Evolutionary conservation across 2,329 filamentous ascomycete species (phyloP), one percentile per base, ranked within the genome.

Genomic region (Escovopsis weberi): DNA sequence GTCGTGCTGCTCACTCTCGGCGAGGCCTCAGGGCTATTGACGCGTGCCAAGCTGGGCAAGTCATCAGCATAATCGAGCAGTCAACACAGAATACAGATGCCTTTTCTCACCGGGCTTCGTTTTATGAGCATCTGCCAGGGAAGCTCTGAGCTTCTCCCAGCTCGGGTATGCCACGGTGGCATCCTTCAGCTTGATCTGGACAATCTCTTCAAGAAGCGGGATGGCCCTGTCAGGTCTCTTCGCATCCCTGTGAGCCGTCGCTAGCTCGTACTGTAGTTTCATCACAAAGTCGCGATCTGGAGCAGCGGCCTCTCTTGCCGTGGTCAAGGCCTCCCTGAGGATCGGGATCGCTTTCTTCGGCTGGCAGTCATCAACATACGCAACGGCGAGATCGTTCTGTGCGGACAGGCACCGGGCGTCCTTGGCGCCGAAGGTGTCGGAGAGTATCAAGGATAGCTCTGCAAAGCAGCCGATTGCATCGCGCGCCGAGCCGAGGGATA

Each of bases 261-360:
- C 48, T 4, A 50, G 46, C 33, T 34, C 33, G 15, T 48, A 42
- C n/a, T 47, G 43, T 26, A 45, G 5, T 43, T 12, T 37, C 19
- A 10, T 45, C 26, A 28, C 41, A 41, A 15, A 34, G 9, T 3
- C 23, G 23, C 23, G 5, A 23, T 23, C 23, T 23, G 23, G 2
- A 33, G 12, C 15, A 46, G 33, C 11, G 40, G 39, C 26, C 45
- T 33, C 3, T 40, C 38, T 39, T 32, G 33, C 10, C 3, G 35
- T 36, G 1, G 5, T 12, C 2, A 45, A 33, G 10, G 43, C 18
- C 12, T 38, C 35, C 19, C 47, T 26, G 10, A 47, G 37, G 5
- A 44, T 26, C 3, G 37, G 19, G 3, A 48, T n/a, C 6, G 41
- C 48, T 26, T 50, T 32, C 1, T 47, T 23, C 2, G 41, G 37